Conservation (phyloP, 1,284 basidiomycete species). For the Tausonia pullulans region DNA sequence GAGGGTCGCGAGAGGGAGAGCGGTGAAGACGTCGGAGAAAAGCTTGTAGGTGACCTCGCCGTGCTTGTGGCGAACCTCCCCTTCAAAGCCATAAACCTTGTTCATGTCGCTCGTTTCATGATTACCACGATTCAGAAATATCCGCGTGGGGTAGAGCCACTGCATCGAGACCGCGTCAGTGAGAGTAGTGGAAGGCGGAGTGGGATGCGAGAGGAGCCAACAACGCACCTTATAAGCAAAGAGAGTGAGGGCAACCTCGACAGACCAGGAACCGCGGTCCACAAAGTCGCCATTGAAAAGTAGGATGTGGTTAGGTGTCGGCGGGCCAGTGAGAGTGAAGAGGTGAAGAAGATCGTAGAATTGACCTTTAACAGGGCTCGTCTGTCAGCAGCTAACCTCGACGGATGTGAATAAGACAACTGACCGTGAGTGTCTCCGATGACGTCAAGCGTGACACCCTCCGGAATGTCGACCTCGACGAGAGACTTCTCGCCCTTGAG, state of each 20-base stretch:
- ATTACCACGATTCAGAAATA: slow-evolving; percentile 90
- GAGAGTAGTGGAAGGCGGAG: no score
- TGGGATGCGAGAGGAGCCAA: no score
- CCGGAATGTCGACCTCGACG: slow-evolving; percentile 63
- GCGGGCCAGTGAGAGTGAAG: slow-evolving; percentile 71
- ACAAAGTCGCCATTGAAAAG: slow-evolving; percentile 93
- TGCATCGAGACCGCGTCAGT: no score
- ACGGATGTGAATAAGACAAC: slow-evolving; percentile 17
- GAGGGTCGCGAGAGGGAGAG: slow-evolving; percentile 78
- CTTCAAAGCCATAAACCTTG: slow-evolving; percentile 81
- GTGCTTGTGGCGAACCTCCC: slow-evolving; percentile 90
- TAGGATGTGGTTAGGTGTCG: slow-evolving; percentile 66
- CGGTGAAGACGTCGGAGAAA: slow-evolving; percentile 83
- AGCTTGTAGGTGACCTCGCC: slow-evolving; percentile 81
- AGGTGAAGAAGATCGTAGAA: slow-evolving; percentile 90
- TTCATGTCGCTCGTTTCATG: slow-evolving; percentile 56
- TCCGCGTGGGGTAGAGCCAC: slow-evolving; percentile 80
- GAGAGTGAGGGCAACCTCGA: slow-evolving; percentile 87
- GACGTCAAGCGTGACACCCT: slow-evolving; percentile 75
- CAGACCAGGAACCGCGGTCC: slow-evolving; percentile 93
- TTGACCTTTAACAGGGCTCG: slow-evolving; percentile 49
- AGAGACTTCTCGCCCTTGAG: slow-evolving; percentile 70
- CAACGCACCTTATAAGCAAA: slow-evolving; percentile 66
- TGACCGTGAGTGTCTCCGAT: slow-evolving; percentile 82
- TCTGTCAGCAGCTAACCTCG: slow-evolving; percentile 9